A percentile compares a stretch with the other conserved stretches of the same genome.
phyloP scores from a whole-genome alignment of 495 filamentous ascomycete species.

The Saxophila tyrrhenica region DNA sequence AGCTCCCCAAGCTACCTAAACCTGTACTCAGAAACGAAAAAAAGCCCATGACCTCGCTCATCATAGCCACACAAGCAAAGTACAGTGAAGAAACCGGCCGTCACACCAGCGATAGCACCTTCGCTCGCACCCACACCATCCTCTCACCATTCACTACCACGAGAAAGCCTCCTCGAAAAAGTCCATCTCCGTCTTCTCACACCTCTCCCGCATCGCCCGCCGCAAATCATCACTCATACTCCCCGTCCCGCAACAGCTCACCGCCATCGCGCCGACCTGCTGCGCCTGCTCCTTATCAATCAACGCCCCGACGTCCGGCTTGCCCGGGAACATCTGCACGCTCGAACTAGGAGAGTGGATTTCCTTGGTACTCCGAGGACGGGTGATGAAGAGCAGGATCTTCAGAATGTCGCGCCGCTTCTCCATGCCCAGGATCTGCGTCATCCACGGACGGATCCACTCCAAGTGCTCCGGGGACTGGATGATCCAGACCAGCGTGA shows the following conservation, averaged over 20 bases:
- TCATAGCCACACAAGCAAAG: too few species aligned
- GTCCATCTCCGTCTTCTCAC: slow-evolving; percentile 55
- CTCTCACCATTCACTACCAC: too few species aligned
- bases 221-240: slow-evolving; percentile 74
- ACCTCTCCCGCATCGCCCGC: slow-evolving; percentile 54
- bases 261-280: slow-evolving; percentile 79
- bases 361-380: slow-evolving; percentile 61
- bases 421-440: slow-evolving; percentile 66
- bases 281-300: slow-evolving; percentile 64
- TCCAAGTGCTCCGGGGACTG: slow-evolving; percentile 77
- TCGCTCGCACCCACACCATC: too few species aligned
- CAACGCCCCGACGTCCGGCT: slow-evolving; percentile 68
- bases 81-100: too few species aligned
- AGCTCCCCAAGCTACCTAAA: too few species aligned
- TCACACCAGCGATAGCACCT: too few species aligned
- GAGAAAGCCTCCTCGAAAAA: slow-evolving; percentile 84
- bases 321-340: slow-evolving; percentile 74
- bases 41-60: too few species aligned
- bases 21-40: too few species aligned
- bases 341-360: slow-evolving; percentile 57
- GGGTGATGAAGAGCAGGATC: slow-evolving; percentile 78
- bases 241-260: slow-evolving; percentile 80
- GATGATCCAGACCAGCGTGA: slow-evolving; percentile 84
- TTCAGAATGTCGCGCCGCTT: slow-evolving; percentile 64
- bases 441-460: slow-evolving; percentile 94